phyloP scores from a whole-genome alignment of 345 rosid species.

The Dipteronia sinensis region DNA sequence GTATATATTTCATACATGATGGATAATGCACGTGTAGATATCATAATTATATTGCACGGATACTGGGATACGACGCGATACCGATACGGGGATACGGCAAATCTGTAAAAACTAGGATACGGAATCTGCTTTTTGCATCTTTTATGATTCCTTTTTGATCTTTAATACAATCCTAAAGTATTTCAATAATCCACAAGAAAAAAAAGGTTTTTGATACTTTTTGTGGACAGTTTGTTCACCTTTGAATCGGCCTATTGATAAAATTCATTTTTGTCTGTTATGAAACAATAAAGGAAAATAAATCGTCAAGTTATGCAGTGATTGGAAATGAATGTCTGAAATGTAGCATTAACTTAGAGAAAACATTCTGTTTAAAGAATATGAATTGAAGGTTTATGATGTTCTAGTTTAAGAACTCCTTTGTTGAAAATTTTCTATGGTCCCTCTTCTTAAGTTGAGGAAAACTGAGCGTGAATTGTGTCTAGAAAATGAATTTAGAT shows the following conservation, averaged over 20 bases:
- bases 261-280: not conserved
- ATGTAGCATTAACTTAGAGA: not conserved
- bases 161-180: not conserved
- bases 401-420: not conserved
- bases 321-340: not conserved
- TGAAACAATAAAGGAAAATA: not conserved
- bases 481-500: not conserved
- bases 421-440: not conserved
- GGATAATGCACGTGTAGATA: too few species aligned
- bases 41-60: too few species aligned
- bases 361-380: constrained; percentile 1
- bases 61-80: too few species aligned
- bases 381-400: constrained; percentile 3
- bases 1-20: too few species aligned
- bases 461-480: not conserved
- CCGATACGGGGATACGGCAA: too few species aligned
- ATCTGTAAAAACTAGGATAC: too few species aligned
- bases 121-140: not conserved
- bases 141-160: not conserved
- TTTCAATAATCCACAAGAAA: not conserved
- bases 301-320: not conserved
- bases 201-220: not conserved
- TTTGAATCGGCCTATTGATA: too few species aligned
- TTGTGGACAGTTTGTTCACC: not conserved
- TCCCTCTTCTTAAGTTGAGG: not conserved